phyloP scores from a whole-genome alignment of 2,329 filamentous ascomycete species.

The Trichophyton simii region DNA sequence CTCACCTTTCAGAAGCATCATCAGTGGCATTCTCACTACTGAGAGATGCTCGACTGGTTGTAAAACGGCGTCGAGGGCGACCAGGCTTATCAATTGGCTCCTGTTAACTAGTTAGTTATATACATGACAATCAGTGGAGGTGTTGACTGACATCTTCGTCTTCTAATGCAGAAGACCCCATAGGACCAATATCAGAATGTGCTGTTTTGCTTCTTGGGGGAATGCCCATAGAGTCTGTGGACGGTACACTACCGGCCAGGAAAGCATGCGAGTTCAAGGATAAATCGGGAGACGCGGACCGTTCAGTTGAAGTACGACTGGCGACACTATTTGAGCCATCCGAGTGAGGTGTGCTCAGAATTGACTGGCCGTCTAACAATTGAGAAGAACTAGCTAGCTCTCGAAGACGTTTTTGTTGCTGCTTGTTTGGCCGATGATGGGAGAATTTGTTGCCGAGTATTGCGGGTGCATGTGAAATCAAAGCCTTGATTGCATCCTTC shows the following conservation, averaged over 20 bases:
- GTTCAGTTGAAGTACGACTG: slow-evolving; percentile 29
- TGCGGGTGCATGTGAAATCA: slow-evolving; percentile 89
- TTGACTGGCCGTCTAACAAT: slow-evolving; percentile 32
- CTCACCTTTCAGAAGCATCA: not conserved
- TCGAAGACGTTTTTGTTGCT: slow-evolving; percentile 64
- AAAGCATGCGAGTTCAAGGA: slow-evolving; percentile 27
- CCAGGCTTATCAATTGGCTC: not conserved
- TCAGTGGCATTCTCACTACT: not conserved
- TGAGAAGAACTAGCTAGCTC: slow-evolving; percentile 72
- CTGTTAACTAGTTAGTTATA: not conserved
- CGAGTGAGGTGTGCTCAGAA: slow-evolving; percentile 10
- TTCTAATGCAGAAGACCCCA: not conserved
- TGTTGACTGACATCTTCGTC: not conserved
- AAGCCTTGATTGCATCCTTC: slow-evolving; percentile 81
- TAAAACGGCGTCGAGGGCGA: not conserved
- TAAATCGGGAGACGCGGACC: slow-evolving; percentile 25
- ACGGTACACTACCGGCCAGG: slow-evolving; percentile 19
- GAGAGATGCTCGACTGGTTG: not conserved
- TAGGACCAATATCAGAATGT: not conserved
- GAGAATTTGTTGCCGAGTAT: slow-evolving; percentile 97
- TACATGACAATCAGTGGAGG: not conserved
- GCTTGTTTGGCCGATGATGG: slow-evolving; percentile 68
- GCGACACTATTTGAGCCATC: slow-evolving; percentile 24
- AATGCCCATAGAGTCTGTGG: not conserved
- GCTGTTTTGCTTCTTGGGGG: not conserved